A percentile compares a stretch with the other conserved stretches of the same genome.
These are phyloP conservation scores for Cubamyces lactineus DNA, from an alignment of 768 basidiomycete species.

Conservation along the genomic window DNA sequence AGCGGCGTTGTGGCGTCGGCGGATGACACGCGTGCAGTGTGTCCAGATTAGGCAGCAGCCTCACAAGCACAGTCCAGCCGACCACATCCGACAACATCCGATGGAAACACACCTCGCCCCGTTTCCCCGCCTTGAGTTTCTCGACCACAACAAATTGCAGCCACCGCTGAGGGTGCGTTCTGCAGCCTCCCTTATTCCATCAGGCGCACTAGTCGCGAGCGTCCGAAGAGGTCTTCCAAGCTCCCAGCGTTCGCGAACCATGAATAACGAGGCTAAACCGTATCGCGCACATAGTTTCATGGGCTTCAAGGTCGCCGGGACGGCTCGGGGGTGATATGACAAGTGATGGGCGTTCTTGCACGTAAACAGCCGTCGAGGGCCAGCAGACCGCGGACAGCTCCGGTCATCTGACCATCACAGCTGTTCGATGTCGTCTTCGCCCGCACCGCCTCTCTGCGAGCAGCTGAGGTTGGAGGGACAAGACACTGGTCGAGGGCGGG, in stretches of 20 bases:
- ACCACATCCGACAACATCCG: no score
- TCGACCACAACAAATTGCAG: no score
- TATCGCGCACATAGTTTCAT: not conserved
- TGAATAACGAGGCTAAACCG: slow-evolving; percentile 5
- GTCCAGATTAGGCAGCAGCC: no score
- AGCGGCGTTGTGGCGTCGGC: no score
- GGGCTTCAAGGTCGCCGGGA: not conserved
- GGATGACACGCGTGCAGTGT: no score
- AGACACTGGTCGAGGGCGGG: not conserved
- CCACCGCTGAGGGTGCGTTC: no score
- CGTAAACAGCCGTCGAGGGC: slow-evolving; percentile 1
- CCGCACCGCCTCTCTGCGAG: not conserved
- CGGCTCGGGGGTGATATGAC: slow-evolving; percentile 4
- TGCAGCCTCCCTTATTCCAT: no score
- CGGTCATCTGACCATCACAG: slow-evolving; percentile 18
- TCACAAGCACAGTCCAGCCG: no score
- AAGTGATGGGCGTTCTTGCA: slow-evolving; percentile 4
- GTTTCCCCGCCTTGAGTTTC: no score
- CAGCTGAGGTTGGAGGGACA: not conserved
- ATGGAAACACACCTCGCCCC: no score
- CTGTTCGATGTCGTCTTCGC: not conserved
- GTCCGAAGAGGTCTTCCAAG: no score
- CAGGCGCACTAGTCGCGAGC: no score
- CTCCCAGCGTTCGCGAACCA: not conserved
- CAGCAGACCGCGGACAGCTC: not conserved